phyloP scores from a whole-genome alignment of 2,329 filamentous ascomycete species.

The Oidium heveae region DNA sequence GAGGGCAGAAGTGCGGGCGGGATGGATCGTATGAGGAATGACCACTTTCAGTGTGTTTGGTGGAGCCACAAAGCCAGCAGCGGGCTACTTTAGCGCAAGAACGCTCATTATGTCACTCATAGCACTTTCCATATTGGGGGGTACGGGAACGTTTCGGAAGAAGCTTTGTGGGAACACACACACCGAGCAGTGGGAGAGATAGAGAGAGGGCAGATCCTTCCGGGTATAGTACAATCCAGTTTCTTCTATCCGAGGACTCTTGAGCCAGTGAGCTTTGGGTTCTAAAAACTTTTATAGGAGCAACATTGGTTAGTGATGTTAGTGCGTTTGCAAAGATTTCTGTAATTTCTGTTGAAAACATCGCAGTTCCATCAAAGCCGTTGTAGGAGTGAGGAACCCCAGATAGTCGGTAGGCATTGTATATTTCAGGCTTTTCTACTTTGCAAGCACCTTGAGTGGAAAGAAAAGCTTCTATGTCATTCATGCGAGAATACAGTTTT shows the following conservation, averaged over 20 bases:
- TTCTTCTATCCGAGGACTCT: background rate
- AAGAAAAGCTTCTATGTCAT: background rate
- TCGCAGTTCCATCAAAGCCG: background rate
- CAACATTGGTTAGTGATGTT: background rate
- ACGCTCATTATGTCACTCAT: too few species aligned
- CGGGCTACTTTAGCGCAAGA: background rate
- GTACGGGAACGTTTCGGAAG: too few species aligned
- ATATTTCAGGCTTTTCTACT: background rate
- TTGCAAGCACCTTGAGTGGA: background rate
- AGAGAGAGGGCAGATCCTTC: background rate
- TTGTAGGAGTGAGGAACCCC: background rate
- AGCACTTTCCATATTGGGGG: too few species aligned
- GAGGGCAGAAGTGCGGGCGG: too few species aligned
- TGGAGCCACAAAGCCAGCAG: too few species aligned
- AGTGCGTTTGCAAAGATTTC: too few species aligned
- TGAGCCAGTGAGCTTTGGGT: background rate
- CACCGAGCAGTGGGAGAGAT: background rate
- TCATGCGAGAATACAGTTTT: too few species aligned
- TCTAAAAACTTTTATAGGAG: background rate
- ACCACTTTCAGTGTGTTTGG: background rate
- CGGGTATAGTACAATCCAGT: background rate
- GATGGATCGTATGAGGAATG: background rate
- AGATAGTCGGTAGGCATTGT: too few species aligned
- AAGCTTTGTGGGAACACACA: background rate
- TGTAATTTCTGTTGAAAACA: background rate